Conservation (phyloP, 768 basidiomycete genomes). For the Suillus discolor region DNA sequence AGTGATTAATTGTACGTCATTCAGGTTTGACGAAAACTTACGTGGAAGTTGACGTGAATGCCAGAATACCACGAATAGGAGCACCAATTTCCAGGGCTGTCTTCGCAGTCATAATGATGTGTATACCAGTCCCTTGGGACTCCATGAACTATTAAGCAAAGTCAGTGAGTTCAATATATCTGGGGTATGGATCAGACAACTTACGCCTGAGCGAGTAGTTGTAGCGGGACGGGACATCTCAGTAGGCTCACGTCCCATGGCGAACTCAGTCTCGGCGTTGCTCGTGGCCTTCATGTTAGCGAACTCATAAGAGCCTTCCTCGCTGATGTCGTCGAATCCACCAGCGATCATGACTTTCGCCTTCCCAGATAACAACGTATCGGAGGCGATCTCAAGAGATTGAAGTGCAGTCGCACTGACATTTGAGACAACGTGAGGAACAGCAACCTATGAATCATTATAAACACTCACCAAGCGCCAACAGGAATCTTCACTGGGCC, state of each 20-base stretch:
- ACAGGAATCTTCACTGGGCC: constrained; percentile 99
- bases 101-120: constrained; percentile 95
- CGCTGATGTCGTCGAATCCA: constrained; percentile 97
- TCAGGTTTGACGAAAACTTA: constrained; percentile 41
- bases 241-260: constrained; percentile 98
- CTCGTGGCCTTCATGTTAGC: constrained; percentile 99
- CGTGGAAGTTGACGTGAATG: constrained; percentile 96
- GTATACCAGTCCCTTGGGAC: constrained; percentile 93
- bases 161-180: constrained; percentile 10
- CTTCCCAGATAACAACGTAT: constrained; percentile 91
- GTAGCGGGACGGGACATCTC: constrained; percentile 99
- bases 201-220: constrained; percentile 90
- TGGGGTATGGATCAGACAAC: constrained; percentile 25
- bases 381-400: constrained; percentile 97
- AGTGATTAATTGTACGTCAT: constrained; percentile 11
- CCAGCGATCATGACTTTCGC: constrained; percentile 99
- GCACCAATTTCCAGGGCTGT: constrained; percentile 94
- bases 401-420: constrained; percentile 92
- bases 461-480: constrained; percentile 81
- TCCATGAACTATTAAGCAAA: constrained; percentile 82
- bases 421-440: constrained; percentile 10
- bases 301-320: constrained; percentile 98
- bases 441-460: not conserved
- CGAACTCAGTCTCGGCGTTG: constrained; percentile 95
- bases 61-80: constrained; percentile 91